Percentiles rank a stretch among this genome's conserved stretches.
Conservation (phyloP, 2,329 filamentous ascomycete genomes). For the Diaporthe vaccinii region DNA sequence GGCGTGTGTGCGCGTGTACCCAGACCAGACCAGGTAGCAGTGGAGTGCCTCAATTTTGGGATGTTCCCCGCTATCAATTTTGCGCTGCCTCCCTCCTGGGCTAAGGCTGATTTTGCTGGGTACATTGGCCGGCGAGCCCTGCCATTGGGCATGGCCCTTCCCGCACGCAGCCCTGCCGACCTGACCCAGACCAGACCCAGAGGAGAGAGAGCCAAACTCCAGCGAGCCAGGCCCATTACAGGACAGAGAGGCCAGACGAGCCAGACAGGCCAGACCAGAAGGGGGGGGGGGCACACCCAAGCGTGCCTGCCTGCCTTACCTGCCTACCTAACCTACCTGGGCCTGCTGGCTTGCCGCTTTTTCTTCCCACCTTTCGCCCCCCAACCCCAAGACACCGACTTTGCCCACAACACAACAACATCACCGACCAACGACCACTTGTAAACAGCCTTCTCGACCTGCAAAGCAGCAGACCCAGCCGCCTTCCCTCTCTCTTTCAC, state of each 20-base stretch:
- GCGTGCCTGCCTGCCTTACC: constrained; percentile 28
- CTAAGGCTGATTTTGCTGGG: constrained; percentile 34
- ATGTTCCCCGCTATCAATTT: constrained; percentile 39
- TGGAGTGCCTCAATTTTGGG: constrained; percentile 37
- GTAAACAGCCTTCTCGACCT: constrained; percentile 38
- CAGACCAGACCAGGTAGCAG: constrained; percentile 19
- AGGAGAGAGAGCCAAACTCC: not conserved
- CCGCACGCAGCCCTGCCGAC: constrained; percentile 29
- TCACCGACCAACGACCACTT: constrained; percentile 38
- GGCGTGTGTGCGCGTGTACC: constrained; percentile 12
- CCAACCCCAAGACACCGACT: constrained; percentile 29
- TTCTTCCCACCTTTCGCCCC: constrained; percentile 39
- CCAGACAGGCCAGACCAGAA: constrained; percentile 7
- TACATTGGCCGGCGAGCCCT: constrained; percentile 29
- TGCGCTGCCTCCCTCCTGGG: constrained; percentile 22
- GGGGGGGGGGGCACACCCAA: constrained; percentile 10
- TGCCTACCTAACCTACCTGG: constrained; percentile 24
- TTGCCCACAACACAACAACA: constrained; percentile 40
- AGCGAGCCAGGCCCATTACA: constrained; percentile 3
- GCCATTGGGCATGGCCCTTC: constrained; percentile 23
- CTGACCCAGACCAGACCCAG: constrained; percentile 6
- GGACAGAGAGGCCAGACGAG: constrained; percentile 22
- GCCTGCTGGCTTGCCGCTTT: constrained; percentile 32
- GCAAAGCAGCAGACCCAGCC: constrained; percentile 32
- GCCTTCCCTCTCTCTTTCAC: constrained; percentile 30